Base-by-base conservation (phyloP, 2,329 filamentous ascomycete species). In the Pezizomycotina sp. region DNA sequence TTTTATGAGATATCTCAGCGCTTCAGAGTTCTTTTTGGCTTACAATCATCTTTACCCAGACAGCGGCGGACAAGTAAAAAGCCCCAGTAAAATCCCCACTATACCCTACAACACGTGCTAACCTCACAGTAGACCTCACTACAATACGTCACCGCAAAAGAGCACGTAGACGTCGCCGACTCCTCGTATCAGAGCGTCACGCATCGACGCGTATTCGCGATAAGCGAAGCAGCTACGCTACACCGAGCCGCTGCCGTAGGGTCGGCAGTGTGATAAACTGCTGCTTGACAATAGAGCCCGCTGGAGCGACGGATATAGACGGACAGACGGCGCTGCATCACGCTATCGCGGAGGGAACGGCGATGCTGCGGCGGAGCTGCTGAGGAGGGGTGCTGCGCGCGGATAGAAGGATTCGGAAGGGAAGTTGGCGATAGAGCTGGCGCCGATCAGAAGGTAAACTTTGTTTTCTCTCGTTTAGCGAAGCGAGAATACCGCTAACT, bases 251-350 rank as follows among this genome's bases (percentile, higher is more conserved):
- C 89, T 0, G 86, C 89, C 2, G 71, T 83, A 3, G 91, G 91
- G 5, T 86, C 77, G 3, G 69, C n/a, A 83, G 86, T 4, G 82
- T 98, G 61, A 65, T 30, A 77, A 74, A 50, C 60, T 92, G 23
- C 61, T 98, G 9, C 61, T 93, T 10, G 71, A 79, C 51, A 66
- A 64, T 47, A 68, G 65, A 46, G 92, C 81, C 47, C 84, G 86
- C 0, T 54, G 95, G 15, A 81, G 92, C 56, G 74, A 74, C 77
- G 2, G 89, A 98, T 60, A 62, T 64, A 22, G 73, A 82, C 48
- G 86, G 86, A 1, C 74, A 79, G 55, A 95, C 89, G 15, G 77
- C 89, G 3, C 62, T 98, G 51, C 89, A 98, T 59, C 89, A 98
- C 54, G 74, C 80, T 8, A 61, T 84, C 47, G 76, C 77, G 2